Percentiles rank a stretch among this genome's conserved stretches.
Conservation (phyloP, 371 early-diverging fungal genomes). For the Rhizopus sp. region DNA sequence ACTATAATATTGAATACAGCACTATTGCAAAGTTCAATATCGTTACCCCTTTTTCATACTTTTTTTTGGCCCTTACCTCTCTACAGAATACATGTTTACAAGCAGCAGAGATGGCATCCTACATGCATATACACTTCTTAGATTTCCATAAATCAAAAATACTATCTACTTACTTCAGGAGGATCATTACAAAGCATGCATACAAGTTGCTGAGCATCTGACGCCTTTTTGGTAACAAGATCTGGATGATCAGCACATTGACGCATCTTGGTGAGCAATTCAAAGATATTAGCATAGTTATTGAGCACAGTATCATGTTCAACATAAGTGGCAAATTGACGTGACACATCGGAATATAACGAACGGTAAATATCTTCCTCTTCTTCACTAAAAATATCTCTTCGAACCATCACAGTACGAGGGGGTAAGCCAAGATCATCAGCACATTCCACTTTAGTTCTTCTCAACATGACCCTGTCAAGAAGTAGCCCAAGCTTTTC, state of each 20-base stretch:
- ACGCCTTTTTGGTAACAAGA: slow-evolving; percentile 63
- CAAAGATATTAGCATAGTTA: slow-evolving; percentile 94
- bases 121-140: slow-evolving; percentile 1
- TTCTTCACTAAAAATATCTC: slow-evolving; percentile 87
- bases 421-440: slow-evolving; percentile 95
- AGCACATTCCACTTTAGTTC: slow-evolving; percentile 91
- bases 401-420: slow-evolving; percentile 74
- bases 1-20: slow-evolving; percentile 42
- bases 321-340: slow-evolving; percentile 87
- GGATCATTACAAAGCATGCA: slow-evolving; percentile 91
- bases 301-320: slow-evolving; percentile 86
- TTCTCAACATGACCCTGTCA: slow-evolving; percentile 90
- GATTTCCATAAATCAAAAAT: slow-evolving; percentile 13
- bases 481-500: slow-evolving; percentile 76
- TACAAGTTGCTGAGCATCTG: slow-evolving; percentile 61
- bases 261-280: slow-evolving; percentile 75
- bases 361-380: slow-evolving; percentile 94
- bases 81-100: slow-evolving; percentile 94
- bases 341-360: slow-evolving; percentile 76
- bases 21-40: slow-evolving; percentile 16
- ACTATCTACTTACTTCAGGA: slow-evolving; percentile 34
- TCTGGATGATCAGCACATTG: slow-evolving; percentile 90
- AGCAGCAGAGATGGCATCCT: slow-evolving; percentile 84
- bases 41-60: no score
- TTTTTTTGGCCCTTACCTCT: slow-evolving; percentile 40